Base-by-base conservation (phyloP, 345 rosid genomes). In the Cochlearia excelsa region DNA sequence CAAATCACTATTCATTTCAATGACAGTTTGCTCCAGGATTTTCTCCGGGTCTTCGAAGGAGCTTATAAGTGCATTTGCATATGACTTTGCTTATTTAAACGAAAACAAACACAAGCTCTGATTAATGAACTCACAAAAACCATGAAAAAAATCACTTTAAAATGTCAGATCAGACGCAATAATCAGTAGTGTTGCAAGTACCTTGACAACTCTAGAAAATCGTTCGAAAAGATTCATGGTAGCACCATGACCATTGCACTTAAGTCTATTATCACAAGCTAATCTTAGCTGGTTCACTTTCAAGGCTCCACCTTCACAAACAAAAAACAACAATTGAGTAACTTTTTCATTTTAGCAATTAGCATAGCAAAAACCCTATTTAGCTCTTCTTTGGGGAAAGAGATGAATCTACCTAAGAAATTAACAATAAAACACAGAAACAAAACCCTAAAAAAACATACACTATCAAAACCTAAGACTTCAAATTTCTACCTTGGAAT, bases 21-120 rank as follows among this genome's bases (percentile, higher is more conserved):
- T 77, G 2, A 87, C 86, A 29, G 88, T 73, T 70, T 84, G 95
- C 53, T 87, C 95, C 51, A 87, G 69, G 44, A 87, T 82, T 72
- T 87, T 87, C 77, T 84, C 91, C 0, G 91, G 95, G 65, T 84
- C 88, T 75, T 87, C 95, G 26, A 87, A 87, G 27, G 81, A 60
- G 70, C 83, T 81, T 57, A 82, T 7, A 50, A 84, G 63, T 4
- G 85, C 77, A 81, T 84, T 87, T 39, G 83, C 88, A 77, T 87
- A 84, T 0, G 91, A 87, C 95, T 87, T 76, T 11, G 53, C 72
- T 28, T 54, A 41, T 58, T 16, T 1, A 63, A 41, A 57, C 3
- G n/a, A 60, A 59, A 37, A 30, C 2, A 67, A 44, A 73, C n/a
- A 73, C 0, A 2, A 33, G 4, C 47, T 26, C 11, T 4, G 45